Percentiles rank a stretch among this genome's conserved stretches.
Conservation (phyloP, 345 rosid species). For the Eucalyptus coolabah region DNA sequence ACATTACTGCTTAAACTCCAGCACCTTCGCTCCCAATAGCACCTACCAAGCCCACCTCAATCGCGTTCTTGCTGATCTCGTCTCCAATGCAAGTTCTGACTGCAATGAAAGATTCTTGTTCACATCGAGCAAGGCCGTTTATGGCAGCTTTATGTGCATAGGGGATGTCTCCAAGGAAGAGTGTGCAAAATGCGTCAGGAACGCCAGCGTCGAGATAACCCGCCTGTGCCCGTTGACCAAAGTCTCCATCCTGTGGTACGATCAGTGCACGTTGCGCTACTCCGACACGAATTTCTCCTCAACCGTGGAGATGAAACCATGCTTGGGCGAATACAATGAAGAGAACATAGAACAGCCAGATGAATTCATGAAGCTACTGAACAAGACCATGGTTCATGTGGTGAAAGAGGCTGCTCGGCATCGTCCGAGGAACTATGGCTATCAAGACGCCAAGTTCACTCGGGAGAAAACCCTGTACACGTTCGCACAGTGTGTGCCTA, state of each 20-base stretch:
- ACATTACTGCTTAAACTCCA: neutral
- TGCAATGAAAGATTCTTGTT: neutral
- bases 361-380: neutral
- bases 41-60: neutral
- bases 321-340: neutral
- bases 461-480: neutral
- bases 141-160: slow-evolving; percentile 9
- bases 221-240: neutral
- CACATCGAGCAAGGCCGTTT: neutral
- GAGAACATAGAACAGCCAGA: neutral
- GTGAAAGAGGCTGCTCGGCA: neutral
- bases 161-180: neutral
- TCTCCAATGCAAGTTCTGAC: neutral
- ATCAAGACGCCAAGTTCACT: neutral
- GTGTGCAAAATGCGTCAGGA: neutral
- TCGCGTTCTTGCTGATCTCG: neutral
- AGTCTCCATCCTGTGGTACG: slow-evolving; percentile 16
- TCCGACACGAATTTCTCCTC: neutral
- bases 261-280: slow-evolving; percentile 14
- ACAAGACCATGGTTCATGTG: neutral
- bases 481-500: neutral
- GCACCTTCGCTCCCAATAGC: neutral
- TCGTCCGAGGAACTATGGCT: neutral
- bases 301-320: neutral
- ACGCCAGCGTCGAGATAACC: neutral